These are phyloP conservation scores for Colletotrichum gloeosporioides DNA, from an alignment of 2,329 filamentous ascomycete species.

Conservation along the genomic window DNA sequence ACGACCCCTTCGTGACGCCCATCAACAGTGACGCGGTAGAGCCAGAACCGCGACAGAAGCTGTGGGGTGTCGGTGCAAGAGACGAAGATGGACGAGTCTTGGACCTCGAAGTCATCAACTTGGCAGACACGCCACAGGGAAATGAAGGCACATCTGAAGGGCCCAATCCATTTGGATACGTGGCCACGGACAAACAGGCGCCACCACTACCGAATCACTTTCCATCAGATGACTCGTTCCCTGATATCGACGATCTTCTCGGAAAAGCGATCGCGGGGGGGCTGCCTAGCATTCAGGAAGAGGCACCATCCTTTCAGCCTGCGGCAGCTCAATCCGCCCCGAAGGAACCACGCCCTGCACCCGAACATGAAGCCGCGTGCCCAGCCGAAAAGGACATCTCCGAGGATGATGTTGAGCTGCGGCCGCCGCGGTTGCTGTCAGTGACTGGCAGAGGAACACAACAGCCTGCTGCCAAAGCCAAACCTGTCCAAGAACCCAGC, in stretches of 20 bases:
- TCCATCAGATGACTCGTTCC: conserved; percentile 8
- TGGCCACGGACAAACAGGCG: background rate
- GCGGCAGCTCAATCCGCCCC: background rate
- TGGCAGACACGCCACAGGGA: conserved; percentile 49
- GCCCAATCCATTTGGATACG: conserved; percentile 45
- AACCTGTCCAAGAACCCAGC: background rate
- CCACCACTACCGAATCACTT: background rate
- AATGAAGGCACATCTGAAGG: conserved; percentile 26
- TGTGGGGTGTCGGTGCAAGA: conserved; percentile 77
- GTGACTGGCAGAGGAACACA: background rate
- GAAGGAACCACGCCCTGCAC: background rate
- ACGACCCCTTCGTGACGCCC: conserved; percentile 43
- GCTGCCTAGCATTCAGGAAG: background rate
- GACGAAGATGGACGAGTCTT: conserved; percentile 69
- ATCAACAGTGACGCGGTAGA: conserved; percentile 44
- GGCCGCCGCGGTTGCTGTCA: background rate
- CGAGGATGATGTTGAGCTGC: background rate
- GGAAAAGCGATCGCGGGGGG: background rate
- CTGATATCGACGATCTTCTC: conserved; percentile 14
- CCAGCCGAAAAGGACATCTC: background rate
- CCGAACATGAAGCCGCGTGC: background rate
- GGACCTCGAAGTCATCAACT: conserved; percentile 66
- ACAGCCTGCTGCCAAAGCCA: background rate
- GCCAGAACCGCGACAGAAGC: conserved; percentile 38
- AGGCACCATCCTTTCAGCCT: background rate